Conservation (phyloP, 2,329 filamentous ascomycete species). For the Ophiocordyceps camponoti-rufipedis region DNA sequence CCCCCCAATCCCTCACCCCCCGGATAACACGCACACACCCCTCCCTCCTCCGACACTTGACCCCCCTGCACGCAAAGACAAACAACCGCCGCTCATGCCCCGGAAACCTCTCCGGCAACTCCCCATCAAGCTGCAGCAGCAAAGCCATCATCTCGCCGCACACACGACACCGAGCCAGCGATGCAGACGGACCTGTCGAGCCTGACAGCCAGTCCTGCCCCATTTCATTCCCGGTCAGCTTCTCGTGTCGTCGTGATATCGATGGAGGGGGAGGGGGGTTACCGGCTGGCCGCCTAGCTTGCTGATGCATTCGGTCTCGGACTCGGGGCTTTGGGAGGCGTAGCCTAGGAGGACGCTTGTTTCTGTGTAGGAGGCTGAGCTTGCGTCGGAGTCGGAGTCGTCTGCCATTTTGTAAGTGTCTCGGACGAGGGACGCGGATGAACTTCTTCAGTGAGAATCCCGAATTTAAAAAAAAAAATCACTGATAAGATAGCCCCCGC, state of each 20-base stretch:
- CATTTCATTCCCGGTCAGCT: background rate
- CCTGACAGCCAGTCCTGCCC: slow-evolving; percentile 65
- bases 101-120: slow-evolving; percentile 72
- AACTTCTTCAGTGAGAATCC: too few species aligned
- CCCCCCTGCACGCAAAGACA: slow-evolving; percentile 63
- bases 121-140: slow-evolving; percentile 78
- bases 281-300: slow-evolving; percentile 78
- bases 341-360: slow-evolving; percentile 87
- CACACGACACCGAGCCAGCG: slow-evolving; percentile 67
- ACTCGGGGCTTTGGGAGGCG: slow-evolving; percentile 58
- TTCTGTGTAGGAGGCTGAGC: slow-evolving; percentile 51
- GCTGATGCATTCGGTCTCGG: slow-evolving; percentile 56
- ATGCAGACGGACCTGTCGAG: slow-evolving; percentile 51
- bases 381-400: slow-evolving; percentile 76
- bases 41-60: slow-evolving; percentile 61
- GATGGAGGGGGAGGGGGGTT: slow-evolving; percentile 10
- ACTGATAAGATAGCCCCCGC: background rate
- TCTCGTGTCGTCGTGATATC: background rate
- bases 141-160: slow-evolving; percentile 74
- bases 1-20: slow-evolving; percentile 39
- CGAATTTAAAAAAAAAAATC: too few species aligned
- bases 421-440: background rate
- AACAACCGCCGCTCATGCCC: slow-evolving; percentile 79
- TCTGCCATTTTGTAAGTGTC: background rate
- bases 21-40: slow-evolving; percentile 66